These are phyloP conservation scores for Marasmius oreades DNA, from an alignment of 1,284 basidiomycete species.

Conservation along the genomic window DNA sequence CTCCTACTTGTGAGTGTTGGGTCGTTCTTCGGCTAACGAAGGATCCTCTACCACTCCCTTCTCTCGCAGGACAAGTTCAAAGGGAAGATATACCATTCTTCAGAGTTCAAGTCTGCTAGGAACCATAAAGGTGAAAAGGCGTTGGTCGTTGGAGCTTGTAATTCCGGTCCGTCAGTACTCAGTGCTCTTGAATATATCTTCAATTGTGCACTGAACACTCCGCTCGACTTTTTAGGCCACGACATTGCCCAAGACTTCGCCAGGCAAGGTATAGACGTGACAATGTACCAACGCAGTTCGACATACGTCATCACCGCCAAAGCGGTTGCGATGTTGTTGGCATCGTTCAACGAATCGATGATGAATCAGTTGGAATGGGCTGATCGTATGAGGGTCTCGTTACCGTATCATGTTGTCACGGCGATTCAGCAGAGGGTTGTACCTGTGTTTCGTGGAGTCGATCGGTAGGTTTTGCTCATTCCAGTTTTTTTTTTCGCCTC, in stretches of 20 bases:
- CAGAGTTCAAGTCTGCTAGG: conserved; percentile 34
- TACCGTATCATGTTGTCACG: conserved; percentile 40
- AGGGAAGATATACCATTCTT: conserved; percentile 45
- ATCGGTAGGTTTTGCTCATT: conserved; percentile 34
- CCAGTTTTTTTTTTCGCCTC: not conserved
- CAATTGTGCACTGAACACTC: not conserved
- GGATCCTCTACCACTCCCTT: not conserved
- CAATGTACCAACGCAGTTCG: conserved; percentile 41
- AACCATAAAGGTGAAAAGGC: conserved; percentile 45
- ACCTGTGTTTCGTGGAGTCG: conserved; percentile 44
- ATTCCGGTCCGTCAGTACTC: conserved; percentile 31
- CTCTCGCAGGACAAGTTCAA: conserved; percentile 35
- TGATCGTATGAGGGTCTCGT: conserved; percentile 44
- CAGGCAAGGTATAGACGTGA: conserved; percentile 17
- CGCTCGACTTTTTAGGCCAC: conserved; percentile 5
- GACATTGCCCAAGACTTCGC: conserved; percentile 19
- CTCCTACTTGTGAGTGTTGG: not conserved
- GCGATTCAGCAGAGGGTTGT: conserved; percentile 43
- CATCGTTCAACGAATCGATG: conserved; percentile 16
- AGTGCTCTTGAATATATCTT: not conserved
- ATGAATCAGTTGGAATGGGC: conserved; percentile 37
- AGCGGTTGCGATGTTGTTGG: not conserved
- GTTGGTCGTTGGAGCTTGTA: conserved; percentile 47
- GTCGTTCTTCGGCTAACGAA: not conserved
- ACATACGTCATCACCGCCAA: conserved; percentile 26